phyloP scores from a whole-genome alignment of 2,329 filamentous ascomycete genomes.

The Phialocephala subalpina region DNA sequence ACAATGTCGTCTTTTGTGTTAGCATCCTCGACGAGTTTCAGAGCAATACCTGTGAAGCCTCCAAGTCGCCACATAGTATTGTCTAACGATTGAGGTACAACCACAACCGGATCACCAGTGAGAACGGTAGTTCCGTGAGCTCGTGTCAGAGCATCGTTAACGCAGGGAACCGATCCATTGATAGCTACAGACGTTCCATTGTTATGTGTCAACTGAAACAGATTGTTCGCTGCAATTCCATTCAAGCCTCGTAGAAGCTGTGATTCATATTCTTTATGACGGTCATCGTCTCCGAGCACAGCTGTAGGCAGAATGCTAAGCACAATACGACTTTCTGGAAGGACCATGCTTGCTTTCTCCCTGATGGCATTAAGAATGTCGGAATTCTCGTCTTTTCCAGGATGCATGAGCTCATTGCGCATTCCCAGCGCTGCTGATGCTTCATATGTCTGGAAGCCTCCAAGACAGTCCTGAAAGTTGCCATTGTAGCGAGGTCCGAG shows the following conservation, averaged over 20 bases:
- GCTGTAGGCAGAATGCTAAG: slow-evolving; percentile 84
- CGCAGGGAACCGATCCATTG: slow-evolving; percentile 85
- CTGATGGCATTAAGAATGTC: slow-evolving; percentile 91
- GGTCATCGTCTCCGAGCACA: slow-evolving; percentile 82
- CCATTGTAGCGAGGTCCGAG: slow-evolving; percentile 91
- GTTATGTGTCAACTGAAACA: slow-evolving; percentile 74
- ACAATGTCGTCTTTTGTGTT: slow-evolving; percentile 74
- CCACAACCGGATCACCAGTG: slow-evolving; percentile 82
- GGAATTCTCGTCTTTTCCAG: slow-evolving; percentile 88
- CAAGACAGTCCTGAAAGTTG: slow-evolving; percentile 96
- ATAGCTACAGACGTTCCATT: slow-evolving; percentile 82
- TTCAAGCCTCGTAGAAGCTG: slow-evolving; percentile 81
- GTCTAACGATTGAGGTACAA: slow-evolving; percentile 84
- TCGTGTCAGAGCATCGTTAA: slow-evolving; percentile 88
- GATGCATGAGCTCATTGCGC: slow-evolving; percentile 88
- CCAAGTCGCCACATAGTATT: slow-evolving; percentile 92
- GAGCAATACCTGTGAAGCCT: slow-evolving; percentile 85
- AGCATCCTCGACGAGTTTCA: slow-evolving; percentile 85
- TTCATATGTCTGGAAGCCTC: slow-evolving; percentile 94
- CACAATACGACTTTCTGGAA: slow-evolving; percentile 83
- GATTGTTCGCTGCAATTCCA: slow-evolving; percentile 70
- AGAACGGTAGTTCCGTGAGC: slow-evolving; percentile 83
- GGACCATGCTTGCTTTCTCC: slow-evolving; percentile 80
- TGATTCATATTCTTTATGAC: slow-evolving; percentile 74
- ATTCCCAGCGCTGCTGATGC: slow-evolving; percentile 91